Base-by-base conservation (phyloP, 2,329 filamentous ascomycete species). In the Dichotomopilus funicola region DNA sequence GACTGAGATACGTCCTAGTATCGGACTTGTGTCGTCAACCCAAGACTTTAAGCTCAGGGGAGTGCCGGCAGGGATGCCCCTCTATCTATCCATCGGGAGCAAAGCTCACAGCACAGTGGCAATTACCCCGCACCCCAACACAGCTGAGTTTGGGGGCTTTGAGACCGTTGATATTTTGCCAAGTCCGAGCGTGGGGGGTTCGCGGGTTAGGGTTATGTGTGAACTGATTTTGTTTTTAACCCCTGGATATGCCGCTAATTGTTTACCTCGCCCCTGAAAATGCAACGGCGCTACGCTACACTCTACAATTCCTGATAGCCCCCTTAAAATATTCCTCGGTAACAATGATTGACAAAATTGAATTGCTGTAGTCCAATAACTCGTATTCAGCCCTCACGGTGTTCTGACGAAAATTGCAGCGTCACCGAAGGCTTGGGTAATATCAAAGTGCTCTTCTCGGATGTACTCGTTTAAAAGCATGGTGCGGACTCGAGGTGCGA, bases 91-190 rank as follows among this genome's bases (percentile, higher is more conserved):
- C 13, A 50, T 27, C 12, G 38, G 12, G 9, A 35, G 11, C 12
- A 12, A 8, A 13, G 19, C 19, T 27, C 19, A 27, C 19, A 27
- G 19, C 19, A 27, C 19, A 27, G 19, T 27, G 19, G 19, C 9
- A 5, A 36, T 9, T 51, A 51, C 49, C 49, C 49, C 49, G 49
- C 49, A 51, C 49, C 19, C 49, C 31, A 34, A 50, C 33, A 35
- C 19, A n/a, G n/a, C 7, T 47, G 33, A n/a, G 31, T 19, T 47
- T 12, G 12, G 34, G n/a, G 41, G n/a, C 11, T 38, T 8, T 19
- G 42, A 27, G 19, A 13, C 45, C 19, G 9, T 5, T 36, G 31
- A 11, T 6, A 36, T 4, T 4, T 37, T 35, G 12, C 11, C 7
- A 42, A n/a, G 13, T 7, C 11, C 40, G 11, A 42, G 40, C 13